These are phyloP conservation scores for Musa balbisiana DNA, from an alignment of 202 grass and related monocot genomes.

Conservation along the genomic window DNA sequence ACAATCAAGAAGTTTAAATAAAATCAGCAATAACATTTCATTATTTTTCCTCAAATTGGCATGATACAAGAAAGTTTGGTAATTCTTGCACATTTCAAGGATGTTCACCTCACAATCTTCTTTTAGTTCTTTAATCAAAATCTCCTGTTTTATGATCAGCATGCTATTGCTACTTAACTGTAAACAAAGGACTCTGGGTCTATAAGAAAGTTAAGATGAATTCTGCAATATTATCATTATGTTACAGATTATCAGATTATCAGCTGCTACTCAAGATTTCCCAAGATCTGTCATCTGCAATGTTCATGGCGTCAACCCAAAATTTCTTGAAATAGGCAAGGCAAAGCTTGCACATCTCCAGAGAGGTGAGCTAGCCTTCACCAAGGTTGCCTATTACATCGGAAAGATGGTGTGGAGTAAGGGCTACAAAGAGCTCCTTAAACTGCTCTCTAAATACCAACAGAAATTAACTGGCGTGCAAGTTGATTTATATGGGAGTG, in stretches of 20 bases:
- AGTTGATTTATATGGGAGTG: conserved; percentile 79
- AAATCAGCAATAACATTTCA: too few relatives aligned
- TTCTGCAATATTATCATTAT: background rate
- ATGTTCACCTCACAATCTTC: too few relatives aligned
- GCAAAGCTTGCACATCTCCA: conserved; percentile 60
- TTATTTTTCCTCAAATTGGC: too few relatives aligned
- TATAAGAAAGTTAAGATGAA: background rate
- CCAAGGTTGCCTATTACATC: conserved; percentile 72
- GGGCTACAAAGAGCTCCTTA: conserved; percentile 81
- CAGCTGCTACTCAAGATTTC: conserved; percentile 81
- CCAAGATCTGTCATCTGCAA: conserved; percentile 84
- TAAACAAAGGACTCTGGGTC: too few relatives aligned
- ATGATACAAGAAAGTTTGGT: too few relatives aligned
- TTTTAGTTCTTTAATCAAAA: too few relatives aligned
- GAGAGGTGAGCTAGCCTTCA: conserved; percentile 61
- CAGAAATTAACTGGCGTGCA: conserved; percentile 50
- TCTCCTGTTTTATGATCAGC: too few relatives aligned
- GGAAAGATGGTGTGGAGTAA: conserved; percentile 99
- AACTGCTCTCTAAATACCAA: conserved; percentile 72
- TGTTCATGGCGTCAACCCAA: conserved; percentile 94
- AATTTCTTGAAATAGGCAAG: conserved; percentile 83
- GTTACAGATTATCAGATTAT: conserved; percentile 75
- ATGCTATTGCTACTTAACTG: too few relatives aligned
- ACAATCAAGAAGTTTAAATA: too few relatives aligned
- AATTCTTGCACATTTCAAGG: too few relatives aligned